Conservation (phyloP, 2,329 filamentous ascomycete genomes). For the Fusarium sp. region DNA sequence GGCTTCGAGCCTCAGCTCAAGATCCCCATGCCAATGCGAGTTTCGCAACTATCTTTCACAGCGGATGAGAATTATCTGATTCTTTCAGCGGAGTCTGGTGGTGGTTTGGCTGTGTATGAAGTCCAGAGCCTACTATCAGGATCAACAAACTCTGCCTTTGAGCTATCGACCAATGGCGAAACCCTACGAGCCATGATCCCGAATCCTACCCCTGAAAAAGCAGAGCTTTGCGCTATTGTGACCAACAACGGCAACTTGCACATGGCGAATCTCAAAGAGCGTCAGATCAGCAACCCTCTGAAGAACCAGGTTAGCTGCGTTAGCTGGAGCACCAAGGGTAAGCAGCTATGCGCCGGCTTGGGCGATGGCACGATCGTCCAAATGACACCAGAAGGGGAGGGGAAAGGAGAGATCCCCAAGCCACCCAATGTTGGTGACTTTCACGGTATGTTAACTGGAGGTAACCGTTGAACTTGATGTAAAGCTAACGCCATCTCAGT, state of each 20-base stretch:
- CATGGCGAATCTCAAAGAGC: conserved; percentile 83
- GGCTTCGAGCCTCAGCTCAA: conserved; percentile 79
- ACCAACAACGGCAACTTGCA: conserved; percentile 84
- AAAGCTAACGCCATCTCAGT: conserved; percentile 61
- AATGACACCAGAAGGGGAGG: conserved; percentile 83
- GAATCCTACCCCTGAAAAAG: conserved; percentile 81
- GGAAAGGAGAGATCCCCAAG: conserved; percentile 82
- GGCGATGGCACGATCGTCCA: conserved; percentile 84
- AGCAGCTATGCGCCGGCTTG: conserved; percentile 90
- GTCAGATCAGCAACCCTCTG: conserved; percentile 72
- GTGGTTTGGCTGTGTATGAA: conserved; percentile 87
- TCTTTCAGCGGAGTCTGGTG: conserved; percentile 83
- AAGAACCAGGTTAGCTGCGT: conserved; percentile 84
- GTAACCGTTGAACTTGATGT: not conserved
- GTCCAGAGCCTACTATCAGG: conserved; percentile 76
- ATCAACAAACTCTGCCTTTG: conserved; percentile 76
- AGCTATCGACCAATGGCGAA: conserved; percentile 81
- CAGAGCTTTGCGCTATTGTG: conserved; percentile 83
- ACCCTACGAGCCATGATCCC: conserved; percentile 80
- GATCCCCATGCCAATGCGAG: conserved; percentile 78
- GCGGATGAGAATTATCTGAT: conserved; percentile 89
- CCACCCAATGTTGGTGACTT: conserved; percentile 76
- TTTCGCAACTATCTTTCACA: conserved; percentile 92
- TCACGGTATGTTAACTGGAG: conserved; percentile 69
- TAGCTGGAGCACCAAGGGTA: conserved; percentile 93